Percentiles rank a stretch among this genome's conserved stretches.
These are phyloP conservation scores for Thielaviopsis populi DNA, from an alignment of 2,329 filamentous ascomycete genomes.

Conservation along the genomic window DNA sequence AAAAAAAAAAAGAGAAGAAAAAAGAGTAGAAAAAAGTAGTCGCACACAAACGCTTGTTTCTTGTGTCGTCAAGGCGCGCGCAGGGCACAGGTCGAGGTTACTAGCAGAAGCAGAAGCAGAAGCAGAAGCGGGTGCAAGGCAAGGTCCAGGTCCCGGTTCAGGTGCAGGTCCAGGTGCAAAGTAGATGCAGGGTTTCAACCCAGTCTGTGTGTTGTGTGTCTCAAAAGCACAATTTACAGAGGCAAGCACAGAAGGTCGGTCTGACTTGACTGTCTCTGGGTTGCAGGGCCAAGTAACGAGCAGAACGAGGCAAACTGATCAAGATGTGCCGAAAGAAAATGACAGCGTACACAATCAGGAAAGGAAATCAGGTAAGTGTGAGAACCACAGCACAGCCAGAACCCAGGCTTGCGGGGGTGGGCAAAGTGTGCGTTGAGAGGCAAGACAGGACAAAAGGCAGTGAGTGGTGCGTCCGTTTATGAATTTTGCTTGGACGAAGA, in stretches of 20 bases:
- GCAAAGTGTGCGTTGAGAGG: neutral
- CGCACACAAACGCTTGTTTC: slow-evolving; percentile 3
- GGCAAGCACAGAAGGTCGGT: neutral
- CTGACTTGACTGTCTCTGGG: neutral
- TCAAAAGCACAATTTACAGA: slow-evolving; percentile 1
- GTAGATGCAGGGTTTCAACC: slow-evolving; percentile 3
- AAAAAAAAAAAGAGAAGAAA: slow-evolving; percentile 6
- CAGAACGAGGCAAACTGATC: neutral
- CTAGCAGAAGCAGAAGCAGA: slow-evolving; percentile 5
- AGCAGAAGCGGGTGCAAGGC: slow-evolving; percentile 1
- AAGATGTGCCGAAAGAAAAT: neutral
- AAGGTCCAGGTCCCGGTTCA: slow-evolving; percentile 3
- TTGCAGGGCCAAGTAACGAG: neutral
- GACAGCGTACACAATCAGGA: neutral
- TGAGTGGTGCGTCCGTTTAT: neutral
- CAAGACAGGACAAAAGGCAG: neutral
- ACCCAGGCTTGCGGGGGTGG: neutral
- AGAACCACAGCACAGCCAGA: neutral
- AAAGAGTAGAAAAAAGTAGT: slow-evolving; percentile 9
- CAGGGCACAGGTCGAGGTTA: slow-evolving; percentile 4
- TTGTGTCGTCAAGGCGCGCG: slow-evolving; percentile 3
- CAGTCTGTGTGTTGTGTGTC: slow-evolving; percentile 5
- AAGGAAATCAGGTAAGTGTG: neutral
- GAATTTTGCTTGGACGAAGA: neutral
- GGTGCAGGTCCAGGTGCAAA: slow-evolving; percentile 4